A percentile compares a stretch with the other conserved stretches of the same genome.
Evolutionary conservation across 371 early-diverging fungal genomes (phyloP).

Genomic region (Circinella minor): DNA sequence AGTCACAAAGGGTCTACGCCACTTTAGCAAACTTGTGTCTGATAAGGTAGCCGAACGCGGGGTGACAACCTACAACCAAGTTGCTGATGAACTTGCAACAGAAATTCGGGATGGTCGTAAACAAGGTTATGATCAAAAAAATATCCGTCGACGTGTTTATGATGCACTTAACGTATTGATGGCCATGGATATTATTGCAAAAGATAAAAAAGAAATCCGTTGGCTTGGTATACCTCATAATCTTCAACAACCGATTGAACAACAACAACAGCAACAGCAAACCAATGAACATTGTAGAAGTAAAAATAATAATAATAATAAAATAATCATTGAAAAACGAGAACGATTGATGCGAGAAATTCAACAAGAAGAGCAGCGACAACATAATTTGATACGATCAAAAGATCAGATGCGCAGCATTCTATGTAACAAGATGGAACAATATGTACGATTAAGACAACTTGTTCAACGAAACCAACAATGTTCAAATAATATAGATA

Average conservation of each 20-base stretch:
- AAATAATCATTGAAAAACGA: not conserved
- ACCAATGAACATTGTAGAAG: not conserved
- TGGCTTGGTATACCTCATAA: constrained; percentile 68
- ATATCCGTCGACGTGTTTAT: constrained; percentile 80
- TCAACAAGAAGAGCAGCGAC: constrained; percentile 20
- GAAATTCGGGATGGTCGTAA: constrained; percentile 18
- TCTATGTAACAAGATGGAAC: constrained; percentile 11
- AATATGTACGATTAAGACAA: constrained; percentile 11
- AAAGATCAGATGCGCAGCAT: constrained; percentile 11
- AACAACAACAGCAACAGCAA: not conserved
- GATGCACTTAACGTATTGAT: constrained; percentile 83
- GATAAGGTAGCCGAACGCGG: constrained; percentile 68
- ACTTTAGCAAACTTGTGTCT: constrained; percentile 68
- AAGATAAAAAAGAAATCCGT: constrained; percentile 70
- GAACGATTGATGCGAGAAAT: constrained; percentile 15
- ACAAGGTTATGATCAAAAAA: constrained; percentile 65
- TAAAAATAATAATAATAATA: not conserved
- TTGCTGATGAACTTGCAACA: constrained; percentile 38
- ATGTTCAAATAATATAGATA: not conserved
- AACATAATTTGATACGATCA: constrained; percentile 8
- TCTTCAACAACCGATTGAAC: constrained; percentile 1
- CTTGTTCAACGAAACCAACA: constrained; percentile 16
- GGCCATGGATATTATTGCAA: constrained; percentile 74
- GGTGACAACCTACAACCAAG: constrained; percentile 68
- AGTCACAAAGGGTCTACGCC: constrained; percentile 59